phyloP scores from a whole-genome alignment of 352 stramenopile species.

The Blastocystis sp. region DNA sequence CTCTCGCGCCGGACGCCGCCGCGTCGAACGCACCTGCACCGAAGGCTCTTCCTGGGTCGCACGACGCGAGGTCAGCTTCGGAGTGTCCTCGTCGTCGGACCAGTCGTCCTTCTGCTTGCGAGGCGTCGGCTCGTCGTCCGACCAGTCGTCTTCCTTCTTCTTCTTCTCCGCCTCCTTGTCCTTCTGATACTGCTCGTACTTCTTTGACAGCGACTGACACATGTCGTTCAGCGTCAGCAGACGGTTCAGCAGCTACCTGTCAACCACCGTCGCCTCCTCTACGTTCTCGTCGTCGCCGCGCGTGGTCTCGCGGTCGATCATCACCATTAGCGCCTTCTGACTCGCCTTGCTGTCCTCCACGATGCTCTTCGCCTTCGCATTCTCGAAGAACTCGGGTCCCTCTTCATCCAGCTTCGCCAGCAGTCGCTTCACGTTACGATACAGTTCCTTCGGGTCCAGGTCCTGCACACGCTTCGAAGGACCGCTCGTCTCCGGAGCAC shows the following conservation, averaged over 20 bases:
- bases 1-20: background rate
- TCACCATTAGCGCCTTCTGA: conserved; percentile 25
- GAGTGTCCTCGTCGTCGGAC: conserved; percentile 16
- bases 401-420: conserved; percentile 54
- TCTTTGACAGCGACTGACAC: conserved; percentile 24
- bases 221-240: conserved; percentile 55
- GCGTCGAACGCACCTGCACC: conserved; percentile 42
- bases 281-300: conserved; percentile 49
- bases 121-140: background rate
- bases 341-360: conserved; percentile 40
- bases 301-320: conserved; percentile 54
- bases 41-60: background rate
- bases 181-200: conserved; percentile 48
- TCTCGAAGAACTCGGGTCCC: conserved; percentile 46
- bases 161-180: conserved; percentile 1
- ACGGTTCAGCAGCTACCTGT: conserved; percentile 16
- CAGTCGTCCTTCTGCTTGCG: conserved; percentile 7
- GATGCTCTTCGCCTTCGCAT: conserved; percentile 39
- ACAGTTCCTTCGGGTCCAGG: conserved; percentile 49
- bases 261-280: no score
- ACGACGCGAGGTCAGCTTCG: background rate
- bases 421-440: conserved; percentile 43
- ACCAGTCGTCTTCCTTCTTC: conserved; percentile 13
- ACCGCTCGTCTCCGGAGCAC: background rate
- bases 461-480: background rate